These are phyloP conservation scores for Penicillium sumatraense DNA, from an alignment of 2,329 filamentous ascomycete genomes.

Conservation along the genomic window DNA sequence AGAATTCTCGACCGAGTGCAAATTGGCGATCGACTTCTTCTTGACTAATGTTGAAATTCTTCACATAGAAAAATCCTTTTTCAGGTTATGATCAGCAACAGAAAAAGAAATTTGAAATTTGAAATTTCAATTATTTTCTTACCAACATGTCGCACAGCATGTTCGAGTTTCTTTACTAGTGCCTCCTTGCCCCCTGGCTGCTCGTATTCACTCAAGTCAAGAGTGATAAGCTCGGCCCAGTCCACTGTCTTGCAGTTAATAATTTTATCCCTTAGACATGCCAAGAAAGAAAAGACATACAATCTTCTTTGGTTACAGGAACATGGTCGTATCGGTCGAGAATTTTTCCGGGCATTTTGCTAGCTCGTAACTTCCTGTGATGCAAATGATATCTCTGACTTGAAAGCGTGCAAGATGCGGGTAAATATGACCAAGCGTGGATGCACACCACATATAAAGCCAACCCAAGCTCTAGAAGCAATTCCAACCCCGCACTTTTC, in stretches of 20 bases:
- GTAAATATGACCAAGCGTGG: background rate
- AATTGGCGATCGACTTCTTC: constrained; percentile 66
- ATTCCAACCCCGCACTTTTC: constrained; percentile 20
- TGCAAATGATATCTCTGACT: background rate
- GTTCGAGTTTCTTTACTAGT: constrained; percentile 59
- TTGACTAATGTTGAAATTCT: constrained; percentile 65
- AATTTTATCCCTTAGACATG: background rate
- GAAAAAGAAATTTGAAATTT: background rate
- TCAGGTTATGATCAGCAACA: background rate
- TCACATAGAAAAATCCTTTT: constrained; percentile 65
- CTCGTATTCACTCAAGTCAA: constrained; percentile 61
- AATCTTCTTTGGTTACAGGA: constrained; percentile 52
- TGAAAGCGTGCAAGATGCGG: background rate
- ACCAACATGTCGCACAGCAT: constrained; percentile 56
- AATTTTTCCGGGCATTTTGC: constrained; percentile 30
- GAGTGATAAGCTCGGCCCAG: constrained; percentile 63
- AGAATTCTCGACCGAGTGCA: constrained; percentile 63
- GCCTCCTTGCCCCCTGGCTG: constrained; percentile 59
- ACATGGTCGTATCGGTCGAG: constrained; percentile 51
- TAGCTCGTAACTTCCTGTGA: background rate
- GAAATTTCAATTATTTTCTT: constrained; percentile 8
- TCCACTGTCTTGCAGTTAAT: constrained; percentile 30
- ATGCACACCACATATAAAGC: constrained; percentile 7
- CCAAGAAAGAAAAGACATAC: constrained; percentile 22
- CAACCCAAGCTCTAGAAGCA: background rate